Base-by-base conservation (phyloP, 768 basidiomycete genomes). In the Rhodotorula babjevae region DNA sequence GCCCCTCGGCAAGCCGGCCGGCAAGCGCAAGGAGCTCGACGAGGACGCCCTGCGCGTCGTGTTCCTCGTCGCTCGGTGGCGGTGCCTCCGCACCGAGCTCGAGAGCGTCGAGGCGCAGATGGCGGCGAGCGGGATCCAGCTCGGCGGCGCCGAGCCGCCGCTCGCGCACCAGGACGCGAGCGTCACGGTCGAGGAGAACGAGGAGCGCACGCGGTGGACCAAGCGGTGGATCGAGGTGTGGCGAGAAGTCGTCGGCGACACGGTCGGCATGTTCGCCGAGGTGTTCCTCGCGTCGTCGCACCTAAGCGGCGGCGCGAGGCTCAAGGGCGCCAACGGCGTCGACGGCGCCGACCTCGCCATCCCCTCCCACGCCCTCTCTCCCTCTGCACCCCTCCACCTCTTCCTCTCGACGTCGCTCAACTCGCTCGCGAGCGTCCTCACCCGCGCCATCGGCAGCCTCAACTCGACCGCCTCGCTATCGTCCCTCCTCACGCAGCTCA, bases 401-500 rank as follows among this genome's bases (percentile, higher is more conserved):
- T 90, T 90, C 78, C 84, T 87, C 4, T 61, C 71, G 83, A 87
- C 69, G 81, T 79, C 61, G 70, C 80, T 67, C 77, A 78, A 56
- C 50, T 74, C 53, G 71, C 79, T 56, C 78, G 82, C 42, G 60
- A 76, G 25, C 57, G 75, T 88, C 12, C 83, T 96, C 55, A 79
- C 83, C 9, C 85, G 87, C 61, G 53, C 71, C 18, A 85, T 96
- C 25, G 86, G 88, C 0, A 70, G 72, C 18, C 78, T 85, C 49
- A 85, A 84, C 52, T 81, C 83, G 55, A 68, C 82, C 0, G 80
- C 89, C 29, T 83, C 90, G 33, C 84, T 95, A 74, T 85, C 92
- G 31, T 87, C 94, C 49, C 85, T 93, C 56, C 87, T 96, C 69
- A 95, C 93, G 0, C 95, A 98, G 77, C 85, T 98, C 58, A 90